Conservation (phyloP, 192 early-diverging fungal genomes). For the Backusella parvicylindrica region DNA sequence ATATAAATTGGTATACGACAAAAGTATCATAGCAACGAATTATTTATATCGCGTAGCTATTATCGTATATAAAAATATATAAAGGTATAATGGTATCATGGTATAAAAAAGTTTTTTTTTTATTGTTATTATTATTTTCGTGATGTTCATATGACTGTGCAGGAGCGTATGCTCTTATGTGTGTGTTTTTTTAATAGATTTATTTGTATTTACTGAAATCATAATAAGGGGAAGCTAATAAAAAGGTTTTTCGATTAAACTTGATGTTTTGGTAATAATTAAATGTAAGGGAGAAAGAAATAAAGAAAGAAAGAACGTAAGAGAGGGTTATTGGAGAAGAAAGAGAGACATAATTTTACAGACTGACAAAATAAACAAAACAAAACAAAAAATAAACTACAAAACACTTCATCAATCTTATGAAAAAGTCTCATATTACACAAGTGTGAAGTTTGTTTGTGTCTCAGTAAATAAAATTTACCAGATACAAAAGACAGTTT, state of each 20-base stretch:
- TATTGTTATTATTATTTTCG: background rate
- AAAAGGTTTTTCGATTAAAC: background rate
- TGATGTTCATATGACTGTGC: background rate
- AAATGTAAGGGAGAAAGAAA: background rate
- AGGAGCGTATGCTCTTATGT: background rate
- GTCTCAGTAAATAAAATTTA: background rate
- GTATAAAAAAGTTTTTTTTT: background rate
- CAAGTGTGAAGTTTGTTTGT: background rate
- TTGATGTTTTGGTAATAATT: background rate
- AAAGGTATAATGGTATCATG: background rate
- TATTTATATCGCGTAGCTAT: background rate
- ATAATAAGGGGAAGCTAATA: conserved; percentile 1
- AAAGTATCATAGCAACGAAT: background rate
- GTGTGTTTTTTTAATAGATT: background rate
- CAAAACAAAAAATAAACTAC: background rate
- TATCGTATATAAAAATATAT: background rate
- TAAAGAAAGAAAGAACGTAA: background rate
- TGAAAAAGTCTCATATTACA: background rate
- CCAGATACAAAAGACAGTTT: background rate
- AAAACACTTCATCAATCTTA: background rate
- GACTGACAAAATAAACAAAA: background rate
- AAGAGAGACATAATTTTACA: background rate
- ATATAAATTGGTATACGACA: background rate
- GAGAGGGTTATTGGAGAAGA: background rate
- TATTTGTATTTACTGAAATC: background rate